Evolutionary conservation across 164 flowering plant genomes (phyloP).

Genomic region (Sedum album): DNA sequence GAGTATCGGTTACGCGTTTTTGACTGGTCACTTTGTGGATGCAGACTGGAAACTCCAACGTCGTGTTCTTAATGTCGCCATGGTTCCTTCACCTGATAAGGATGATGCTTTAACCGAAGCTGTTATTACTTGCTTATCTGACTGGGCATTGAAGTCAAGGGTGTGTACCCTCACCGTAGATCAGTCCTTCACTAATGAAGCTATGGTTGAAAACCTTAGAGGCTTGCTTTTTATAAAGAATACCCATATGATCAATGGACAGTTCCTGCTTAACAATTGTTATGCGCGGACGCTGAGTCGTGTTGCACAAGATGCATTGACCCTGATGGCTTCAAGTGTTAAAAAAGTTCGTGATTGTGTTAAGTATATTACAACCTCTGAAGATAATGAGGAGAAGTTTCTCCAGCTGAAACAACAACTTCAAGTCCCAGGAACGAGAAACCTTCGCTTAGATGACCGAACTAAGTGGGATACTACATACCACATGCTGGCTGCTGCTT

Average conservation of each 20-base stretch:
- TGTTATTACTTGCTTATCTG: slow-evolving; percentile 45
- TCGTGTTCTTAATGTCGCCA: slow-evolving; percentile 49
- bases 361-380: slow-evolving; percentile 57
- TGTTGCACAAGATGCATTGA: slow-evolving; percentile 51
- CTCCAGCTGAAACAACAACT: slow-evolving; percentile 51
- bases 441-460: slow-evolving; percentile 40
- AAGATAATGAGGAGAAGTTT: slow-evolving; percentile 43
- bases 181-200: slow-evolving; percentile 31
- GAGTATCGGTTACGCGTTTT: slow-evolving; percentile 38
- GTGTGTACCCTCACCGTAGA: slow-evolving; percentile 52
- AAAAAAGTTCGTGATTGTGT: slow-evolving; percentile 58
- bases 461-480: slow-evolving; percentile 62
- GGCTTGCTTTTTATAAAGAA: slow-evolving; percentile 41
- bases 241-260: slow-evolving; percentile 44
- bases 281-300: slow-evolving; percentile 46
- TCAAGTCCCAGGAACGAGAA: slow-evolving; percentile 50
- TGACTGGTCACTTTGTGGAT: slow-evolving; percentile 72
- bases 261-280: slow-evolving; percentile 42
- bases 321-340: slow-evolving; percentile 22
- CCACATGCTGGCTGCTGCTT: slow-evolving; percentile 56
- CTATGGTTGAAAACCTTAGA: slow-evolving; percentile 38
- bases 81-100: slow-evolving; percentile 45
- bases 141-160: slow-evolving; percentile 54
- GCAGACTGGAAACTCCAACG: slow-evolving; percentile 53
- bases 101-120: slow-evolving; percentile 48